Percentiles rank a stretch among this genome's conserved stretches.
Evolutionary conservation across 495 filamentous ascomycete genomes (phyloP).

Genomic region (Aspergillus homomorphus): DNA sequence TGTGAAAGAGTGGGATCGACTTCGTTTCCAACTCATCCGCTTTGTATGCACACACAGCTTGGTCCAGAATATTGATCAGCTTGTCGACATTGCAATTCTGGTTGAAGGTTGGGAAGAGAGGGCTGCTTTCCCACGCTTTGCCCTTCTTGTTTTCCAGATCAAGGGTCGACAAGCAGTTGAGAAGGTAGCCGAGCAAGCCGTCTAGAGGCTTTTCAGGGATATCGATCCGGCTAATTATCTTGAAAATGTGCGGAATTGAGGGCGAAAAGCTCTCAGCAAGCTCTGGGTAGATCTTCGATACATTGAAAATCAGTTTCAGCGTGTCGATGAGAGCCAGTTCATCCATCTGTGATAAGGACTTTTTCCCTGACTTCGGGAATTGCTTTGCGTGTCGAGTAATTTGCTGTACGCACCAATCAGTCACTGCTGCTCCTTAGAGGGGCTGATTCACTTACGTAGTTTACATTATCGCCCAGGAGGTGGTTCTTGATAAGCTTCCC

Average conservation of each 20-base stretch:
- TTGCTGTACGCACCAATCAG: constrained; percentile 47
- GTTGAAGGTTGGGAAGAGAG: constrained; percentile 65
- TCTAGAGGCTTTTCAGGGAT: constrained; percentile 58
- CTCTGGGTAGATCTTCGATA: constrained; percentile 67
- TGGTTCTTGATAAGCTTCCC: constrained; percentile 65
- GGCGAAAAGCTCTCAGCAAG: constrained; percentile 57
- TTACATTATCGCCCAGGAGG: constrained; percentile 66
- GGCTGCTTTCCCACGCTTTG: constrained; percentile 36
- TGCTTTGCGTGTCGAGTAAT: constrained; percentile 64
- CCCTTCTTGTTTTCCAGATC: constrained; percentile 55
- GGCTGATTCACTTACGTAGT: constrained; percentile 39
- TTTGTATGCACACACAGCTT: constrained; percentile 56
- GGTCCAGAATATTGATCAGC: constrained; percentile 70
- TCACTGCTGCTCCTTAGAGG: neutral
- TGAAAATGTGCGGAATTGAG: constrained; percentile 69
- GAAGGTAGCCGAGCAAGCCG: constrained; percentile 57
- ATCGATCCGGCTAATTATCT: constrained; percentile 59
- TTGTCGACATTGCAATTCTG: constrained; percentile 61
- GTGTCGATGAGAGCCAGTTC: constrained; percentile 80
- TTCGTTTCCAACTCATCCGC: constrained; percentile 66
- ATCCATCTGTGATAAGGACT: constrained; percentile 58
- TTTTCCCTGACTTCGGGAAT: constrained; percentile 46
- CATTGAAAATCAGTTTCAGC: constrained; percentile 85
- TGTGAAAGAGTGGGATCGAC: constrained; percentile 66
- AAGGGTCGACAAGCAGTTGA: constrained; percentile 80